Evolutionary conservation across 192 early-diverging fungal species (phyloP).

Genomic region (Mortierella antarctica): DNA sequence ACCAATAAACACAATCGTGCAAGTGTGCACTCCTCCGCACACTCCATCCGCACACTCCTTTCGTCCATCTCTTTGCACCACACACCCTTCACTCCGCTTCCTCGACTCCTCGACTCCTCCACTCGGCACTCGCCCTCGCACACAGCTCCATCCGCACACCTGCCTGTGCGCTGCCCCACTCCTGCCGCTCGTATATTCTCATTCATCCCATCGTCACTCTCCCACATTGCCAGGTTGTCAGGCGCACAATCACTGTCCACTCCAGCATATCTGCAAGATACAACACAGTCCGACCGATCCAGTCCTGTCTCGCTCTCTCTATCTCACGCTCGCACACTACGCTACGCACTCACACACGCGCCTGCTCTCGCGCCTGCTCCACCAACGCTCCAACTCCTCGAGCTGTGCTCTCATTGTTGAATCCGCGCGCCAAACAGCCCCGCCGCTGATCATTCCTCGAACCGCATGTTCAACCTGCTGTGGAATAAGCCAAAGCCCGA

Average conservation of each 20-base stretch:
- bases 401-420: not conserved
- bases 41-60: not conserved
- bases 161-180: not conserved
- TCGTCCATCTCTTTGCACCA: not conserved
- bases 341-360: not conserved
- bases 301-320: not conserved
- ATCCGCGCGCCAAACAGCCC: not conserved
- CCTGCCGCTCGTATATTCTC: not conserved
- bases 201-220: not conserved
- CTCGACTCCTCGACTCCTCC: not conserved
- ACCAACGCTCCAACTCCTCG: not conserved
- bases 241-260: too few species aligned
- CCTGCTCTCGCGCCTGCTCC: not conserved
- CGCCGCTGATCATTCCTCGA: slow-evolving; percentile 3
- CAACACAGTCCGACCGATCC: too few species aligned
- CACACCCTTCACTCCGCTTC: not conserved
- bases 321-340: not conserved
- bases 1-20: not conserved
- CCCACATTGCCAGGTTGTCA: too few species aligned
- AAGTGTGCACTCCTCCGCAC: too few species aligned
- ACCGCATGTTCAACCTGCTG: slow-evolving; percentile 49
- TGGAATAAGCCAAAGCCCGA: slow-evolving; percentile 54
- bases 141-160: not conserved
- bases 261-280: too few species aligned
- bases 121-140: not conserved